Conservation (phyloP, 1,284 basidiomycete genomes). For the Boletellus dicymbophilus region DNA sequence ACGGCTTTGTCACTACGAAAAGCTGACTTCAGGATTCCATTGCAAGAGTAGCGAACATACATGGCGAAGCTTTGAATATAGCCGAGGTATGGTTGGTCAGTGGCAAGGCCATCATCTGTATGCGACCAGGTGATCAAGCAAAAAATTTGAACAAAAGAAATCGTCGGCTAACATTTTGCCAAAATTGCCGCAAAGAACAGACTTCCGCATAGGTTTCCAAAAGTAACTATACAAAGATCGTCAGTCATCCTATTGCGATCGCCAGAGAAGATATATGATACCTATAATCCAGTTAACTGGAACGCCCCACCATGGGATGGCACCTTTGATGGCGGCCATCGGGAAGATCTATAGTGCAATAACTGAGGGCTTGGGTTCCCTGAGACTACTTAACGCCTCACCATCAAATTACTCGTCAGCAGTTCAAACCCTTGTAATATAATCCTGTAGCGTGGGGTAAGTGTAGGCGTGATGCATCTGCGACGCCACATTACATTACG, state of each 20-base stretch:
- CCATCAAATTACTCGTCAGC: slow-evolving; percentile 78
- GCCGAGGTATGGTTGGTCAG: slow-evolving; percentile 54
- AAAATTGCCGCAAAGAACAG: slow-evolving; percentile 72
- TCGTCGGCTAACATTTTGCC: slow-evolving; percentile 53
- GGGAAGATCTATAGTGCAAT: slow-evolving; percentile 58
- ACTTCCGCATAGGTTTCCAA: slow-evolving; percentile 73
- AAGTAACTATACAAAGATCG: slow-evolving; percentile 47
- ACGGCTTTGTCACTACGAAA: slow-evolving; percentile 56
- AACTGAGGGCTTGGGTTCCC: neutral
- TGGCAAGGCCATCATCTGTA: slow-evolving; percentile 59
- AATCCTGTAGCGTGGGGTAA: slow-evolving; percentile 48
- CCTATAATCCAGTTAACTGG: slow-evolving; percentile 70
- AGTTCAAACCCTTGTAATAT: slow-evolving; percentile 70
- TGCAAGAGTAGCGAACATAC: slow-evolving; percentile 37
- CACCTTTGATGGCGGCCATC: slow-evolving; percentile 63
- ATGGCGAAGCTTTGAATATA: slow-evolving; percentile 55
- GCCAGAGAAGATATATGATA: slow-evolving; percentile 20
- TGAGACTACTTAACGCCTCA: slow-evolving; percentile 26
- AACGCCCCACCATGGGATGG: slow-evolving; percentile 68
- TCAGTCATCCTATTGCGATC: neutral
- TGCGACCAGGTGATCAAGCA: slow-evolving; percentile 2
- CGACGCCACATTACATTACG: slow-evolving; percentile 52
- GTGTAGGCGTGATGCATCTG: neutral
- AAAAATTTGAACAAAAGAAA: neutral
- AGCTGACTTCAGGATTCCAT: neutral